Conservation (phyloP, 176 grass and related monocot species). For the Oryza rufipogon region DNA sequence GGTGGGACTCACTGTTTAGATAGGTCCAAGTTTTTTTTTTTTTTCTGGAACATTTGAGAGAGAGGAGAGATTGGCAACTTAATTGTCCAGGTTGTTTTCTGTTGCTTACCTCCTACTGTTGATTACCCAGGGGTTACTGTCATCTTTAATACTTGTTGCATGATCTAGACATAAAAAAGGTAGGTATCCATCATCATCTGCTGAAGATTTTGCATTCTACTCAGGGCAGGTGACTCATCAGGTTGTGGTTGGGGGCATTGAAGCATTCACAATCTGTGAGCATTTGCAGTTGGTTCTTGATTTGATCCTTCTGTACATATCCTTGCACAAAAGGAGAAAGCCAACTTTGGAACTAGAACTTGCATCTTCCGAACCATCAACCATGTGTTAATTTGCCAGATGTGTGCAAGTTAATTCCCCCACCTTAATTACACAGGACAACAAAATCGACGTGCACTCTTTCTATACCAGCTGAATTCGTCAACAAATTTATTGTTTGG, state of each 20-base stretch:
- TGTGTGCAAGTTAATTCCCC: not conserved
- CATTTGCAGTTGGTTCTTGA: not conserved
- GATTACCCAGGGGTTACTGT: not conserved
- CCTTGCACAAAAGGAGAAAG: not conserved
- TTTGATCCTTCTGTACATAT: not conserved
- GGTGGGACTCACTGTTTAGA: not conserved
- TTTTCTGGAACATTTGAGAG: not conserved
- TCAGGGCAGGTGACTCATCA: constrained; percentile 6
- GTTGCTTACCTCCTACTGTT: not conserved
- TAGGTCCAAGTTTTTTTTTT: not conserved
- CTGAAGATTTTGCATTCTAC: not conserved
- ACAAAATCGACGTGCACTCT: not conserved
- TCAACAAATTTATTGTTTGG: not conserved
- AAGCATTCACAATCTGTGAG: not conserved
- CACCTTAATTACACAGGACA: not conserved
- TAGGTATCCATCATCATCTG: not conserved
- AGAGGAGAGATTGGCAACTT: not conserved
- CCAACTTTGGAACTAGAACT: constrained; percentile 12
- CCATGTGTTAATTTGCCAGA: not conserved
- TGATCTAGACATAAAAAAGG: constrained; percentile 8
- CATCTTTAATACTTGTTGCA: constrained; percentile 10
- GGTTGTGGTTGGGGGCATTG: not conserved
- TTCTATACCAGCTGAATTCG: not conserved
- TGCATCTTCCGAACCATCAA: not conserved
- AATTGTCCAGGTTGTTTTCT: not conserved